Evolutionary conservation across 2,329 filamentous ascomycete genomes (phyloP).

Genomic region (Coleophoma eucalyptorum): DNA sequence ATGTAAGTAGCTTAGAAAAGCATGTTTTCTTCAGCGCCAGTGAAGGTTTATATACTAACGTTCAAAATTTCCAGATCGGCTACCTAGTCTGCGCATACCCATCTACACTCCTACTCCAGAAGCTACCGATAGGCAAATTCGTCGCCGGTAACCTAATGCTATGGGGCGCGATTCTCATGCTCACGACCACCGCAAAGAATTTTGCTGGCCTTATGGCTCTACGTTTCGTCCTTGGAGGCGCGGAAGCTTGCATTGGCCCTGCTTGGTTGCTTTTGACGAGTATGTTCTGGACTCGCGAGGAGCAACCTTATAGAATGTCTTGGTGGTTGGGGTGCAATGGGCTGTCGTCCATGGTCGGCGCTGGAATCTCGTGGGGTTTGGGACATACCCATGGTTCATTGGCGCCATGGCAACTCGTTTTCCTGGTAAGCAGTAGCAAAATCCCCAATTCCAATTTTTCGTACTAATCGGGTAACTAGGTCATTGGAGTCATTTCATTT

Average conservation of each 20-base stretch:
- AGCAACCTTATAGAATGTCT: conserved; percentile 38
- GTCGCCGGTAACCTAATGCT: conserved; percentile 13
- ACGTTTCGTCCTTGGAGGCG: conserved; percentile 21
- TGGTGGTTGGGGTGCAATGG: conserved; percentile 1
- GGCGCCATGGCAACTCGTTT: background rate
- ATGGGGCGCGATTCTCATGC: conserved; percentile 7
- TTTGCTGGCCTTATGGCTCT: conserved; percentile 13
- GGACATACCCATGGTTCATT: background rate
- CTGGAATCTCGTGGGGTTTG: background rate
- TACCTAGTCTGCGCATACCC: conserved; percentile 28
- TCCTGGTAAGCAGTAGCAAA: background rate
- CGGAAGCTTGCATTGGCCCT: conserved; percentile 22
- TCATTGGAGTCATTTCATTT: background rate
- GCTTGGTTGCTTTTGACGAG: conserved; percentile 27
- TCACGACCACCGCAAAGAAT: conserved; percentile 8
- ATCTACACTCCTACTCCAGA: conserved; percentile 21
- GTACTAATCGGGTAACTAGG: background rate
- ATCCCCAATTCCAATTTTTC: background rate
- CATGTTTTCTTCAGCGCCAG: background rate
- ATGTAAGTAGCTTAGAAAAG: background rate
- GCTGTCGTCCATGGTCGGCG: background rate
- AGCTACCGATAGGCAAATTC: conserved; percentile 28
- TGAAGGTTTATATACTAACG: background rate
- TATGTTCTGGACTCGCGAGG: conserved; percentile 28
- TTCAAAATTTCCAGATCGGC: conserved; percentile 11